These are phyloP conservation scores for Moesziomyces sp. DNA, from an alignment of 1,284 basidiomycete genomes.

Conservation along the genomic window DNA sequence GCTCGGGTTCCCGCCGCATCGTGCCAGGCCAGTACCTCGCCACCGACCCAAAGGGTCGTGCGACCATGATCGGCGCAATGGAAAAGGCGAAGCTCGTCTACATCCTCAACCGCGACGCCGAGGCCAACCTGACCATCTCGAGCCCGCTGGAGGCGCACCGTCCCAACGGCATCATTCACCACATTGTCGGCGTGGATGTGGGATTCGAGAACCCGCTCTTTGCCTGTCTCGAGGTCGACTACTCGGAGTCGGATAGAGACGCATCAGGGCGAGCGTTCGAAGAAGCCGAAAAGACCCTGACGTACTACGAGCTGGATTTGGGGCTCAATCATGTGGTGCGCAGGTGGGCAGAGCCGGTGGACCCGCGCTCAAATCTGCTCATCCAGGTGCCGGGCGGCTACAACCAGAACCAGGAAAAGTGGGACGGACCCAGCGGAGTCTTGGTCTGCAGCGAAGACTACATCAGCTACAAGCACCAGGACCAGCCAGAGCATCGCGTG, in stretches of 20 bases:
- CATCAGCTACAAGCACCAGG: conserved; percentile 66
- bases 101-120: conserved; percentile 64
- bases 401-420: conserved; percentile 63
- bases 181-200: conserved; percentile 65
- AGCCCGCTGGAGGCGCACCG: conserved; percentile 66
- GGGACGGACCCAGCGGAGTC: conserved; percentile 67
- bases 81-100: conserved; percentile 67
- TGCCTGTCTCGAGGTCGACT: conserved; percentile 66
- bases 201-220: conserved; percentile 67
- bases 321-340: conserved; percentile 67
- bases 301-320: conserved; percentile 67
- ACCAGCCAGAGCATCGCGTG: conserved; percentile 61
- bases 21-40: conserved; percentile 66
- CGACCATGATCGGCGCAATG: conserved; percentile 64
- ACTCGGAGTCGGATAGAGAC: conserved; percentile 64
- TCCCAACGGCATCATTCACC: conserved; percentile 60
- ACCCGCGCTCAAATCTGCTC: conserved; percentile 56
- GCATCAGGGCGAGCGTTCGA: conserved; percentile 60
- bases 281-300: conserved; percentile 58
- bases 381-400: conserved; percentile 66
- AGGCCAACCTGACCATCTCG: conserved; percentile 66
- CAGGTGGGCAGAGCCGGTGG: conserved; percentile 64
- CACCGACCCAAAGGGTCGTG: conserved; percentile 66
- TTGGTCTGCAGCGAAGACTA: conserved; percentile 67
- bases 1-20: conserved; percentile 63